A percentile compares a stretch with the other conserved stretches of the same genome.
phyloP scores from a whole-genome alignment of 768 basidiomycete genomes.

The Xerocomus potaroensis region DNA sequence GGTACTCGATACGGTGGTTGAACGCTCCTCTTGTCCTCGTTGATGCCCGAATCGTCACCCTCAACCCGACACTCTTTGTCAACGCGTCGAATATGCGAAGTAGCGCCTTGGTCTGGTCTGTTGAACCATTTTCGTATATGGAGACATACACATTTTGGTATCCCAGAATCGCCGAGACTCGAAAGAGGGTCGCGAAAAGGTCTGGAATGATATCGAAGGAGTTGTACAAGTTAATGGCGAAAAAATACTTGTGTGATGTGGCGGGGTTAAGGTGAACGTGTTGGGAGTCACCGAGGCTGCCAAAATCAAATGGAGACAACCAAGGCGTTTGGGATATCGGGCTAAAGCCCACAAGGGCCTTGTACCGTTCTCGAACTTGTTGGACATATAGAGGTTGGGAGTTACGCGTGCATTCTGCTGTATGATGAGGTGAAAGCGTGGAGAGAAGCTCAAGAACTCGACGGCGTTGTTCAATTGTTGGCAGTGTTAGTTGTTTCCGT shows the following conservation, averaged over 20 bases:
- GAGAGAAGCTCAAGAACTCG: slow-evolving; percentile 86
- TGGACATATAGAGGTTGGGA: slow-evolving; percentile 81
- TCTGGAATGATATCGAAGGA: slow-evolving; percentile 99
- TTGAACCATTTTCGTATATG: slow-evolving; percentile 99
- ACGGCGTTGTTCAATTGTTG: slow-evolving; percentile 77
- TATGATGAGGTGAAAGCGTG: slow-evolving; percentile 86
- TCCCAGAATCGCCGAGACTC: slow-evolving; percentile 85
- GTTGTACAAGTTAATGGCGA: slow-evolving; percentile 99
- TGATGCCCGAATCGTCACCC: slow-evolving; percentile 89
- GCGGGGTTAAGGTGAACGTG: slow-evolving; percentile 36
- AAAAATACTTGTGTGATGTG: slow-evolving; percentile 94
- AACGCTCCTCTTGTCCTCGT: slow-evolving; percentile 92
- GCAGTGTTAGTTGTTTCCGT: slow-evolving; percentile 64
- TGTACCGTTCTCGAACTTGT: slow-evolving; percentile 84
- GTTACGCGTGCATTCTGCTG: slow-evolving; percentile 83
- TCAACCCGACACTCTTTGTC: slow-evolving; percentile 83
- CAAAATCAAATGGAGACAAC: slow-evolving; percentile 51
- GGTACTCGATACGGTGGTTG: slow-evolving; percentile 99
- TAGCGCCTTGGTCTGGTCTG: slow-evolving; percentile 96
- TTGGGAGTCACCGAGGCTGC: slow-evolving; percentile 38
- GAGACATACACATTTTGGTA: slow-evolving; percentile 98
- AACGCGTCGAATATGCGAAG: slow-evolving; percentile 93
- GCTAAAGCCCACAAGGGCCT: slow-evolving; percentile 75
- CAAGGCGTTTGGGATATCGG: slow-evolving; percentile 55
- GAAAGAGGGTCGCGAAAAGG: slow-evolving; percentile 93